Base-by-base conservation (phyloP, 2,329 filamentous ascomycete genomes). In the Fusarium nodosum region DNA sequence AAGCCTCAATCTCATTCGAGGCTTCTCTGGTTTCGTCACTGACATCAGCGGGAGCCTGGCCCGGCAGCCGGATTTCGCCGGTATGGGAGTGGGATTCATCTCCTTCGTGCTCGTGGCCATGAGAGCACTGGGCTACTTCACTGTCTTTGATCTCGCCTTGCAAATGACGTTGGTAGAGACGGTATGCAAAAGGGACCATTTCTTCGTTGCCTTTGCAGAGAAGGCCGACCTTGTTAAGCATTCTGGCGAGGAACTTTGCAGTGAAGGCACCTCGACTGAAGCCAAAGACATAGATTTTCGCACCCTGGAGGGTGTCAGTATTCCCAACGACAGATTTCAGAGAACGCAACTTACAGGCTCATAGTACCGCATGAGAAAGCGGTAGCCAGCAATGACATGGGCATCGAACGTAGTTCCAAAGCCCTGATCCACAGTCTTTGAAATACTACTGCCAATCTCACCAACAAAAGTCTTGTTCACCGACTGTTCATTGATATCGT, bases 291-390 rank as follows among this genome's bases (percentile, higher is more conserved):
- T 86, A 87, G 34, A 87, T 85, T 50, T 82, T 81, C 65, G 84
- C 84, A 1, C 79, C 82, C 72, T 83, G 28, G 1, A 10, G 9
- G 5, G 28, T 18, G 22, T 70, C 22, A 71, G 47, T 16, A 44
- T 31, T 11, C 1, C 2, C 1, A 1, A 20, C 0, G 1, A 1
- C 3, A 5, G 4, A 3, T 1, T 10, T 0, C 4, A 2, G 18
- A 10, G 3, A 12, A 3, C 18, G 3, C 4, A 22, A 44, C 79
- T 74, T 63, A 79, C 81, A n/a, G 75, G 73, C 31, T 80, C 76
- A 56, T 87, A 87, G 71, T 84, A 85, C 12, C 83, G 81, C 85
- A 87, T 87, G 24, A 87, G 67, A 58, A 87, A 87, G 4, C 81
- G 77, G 65, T 87, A 87, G 0, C 84, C 85, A 7, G 81, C 82